Evolutionary conservation across 2,329 filamentous ascomycete genomes (phyloP), one percentile per base, ranked within the genome.

Genomic region (Ceratocystis ficicola): DNA sequence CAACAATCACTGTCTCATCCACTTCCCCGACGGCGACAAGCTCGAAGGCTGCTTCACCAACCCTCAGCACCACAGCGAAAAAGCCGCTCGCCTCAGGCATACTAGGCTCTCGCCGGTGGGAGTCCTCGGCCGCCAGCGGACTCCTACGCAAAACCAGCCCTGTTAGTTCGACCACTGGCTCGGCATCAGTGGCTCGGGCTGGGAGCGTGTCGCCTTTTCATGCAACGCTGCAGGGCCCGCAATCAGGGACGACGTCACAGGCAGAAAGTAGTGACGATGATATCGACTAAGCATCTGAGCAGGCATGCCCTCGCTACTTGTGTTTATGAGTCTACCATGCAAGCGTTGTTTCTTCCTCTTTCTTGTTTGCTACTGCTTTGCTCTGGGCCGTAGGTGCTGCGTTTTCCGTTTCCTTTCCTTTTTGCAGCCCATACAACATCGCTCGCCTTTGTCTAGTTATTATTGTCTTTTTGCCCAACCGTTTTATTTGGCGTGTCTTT

Each of bases 61-160:
- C 44, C 28, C 46, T 59, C 74, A 69, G 77, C 32, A 12, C 55
- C 20, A 68, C 36, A 15, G 10, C 78, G 69, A 71, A 69, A 8
- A 73, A 71, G 25, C 76, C 75, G 32, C 77, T 68, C 65, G 77
- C 68, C 67, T 73, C 69, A 73, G 65, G 74, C 59, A 77, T 72
- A 67, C 80, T 74, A 15, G 79, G 70, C 67, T 77, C 64, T 62
- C 68, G 50, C 76, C 74, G 17, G 71, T 72, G 71, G 72, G 62
- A 73, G 73, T 62, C 77, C 74, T 73, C 74, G 3, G 73, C 75
- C 50, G 77, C 77, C 17, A 79, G 76, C 68, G 77, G 77, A 44
- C 72, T 79, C 72, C 69, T 79, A 59, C 72, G 76, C 44, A 76
- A 76, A 67, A 73, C 72, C 63, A 74, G 74, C 67, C 65, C 67